Base-by-base conservation (phyloP, 2,329 filamentous ascomycete genomes). In the Xylaria sp. region DNA sequence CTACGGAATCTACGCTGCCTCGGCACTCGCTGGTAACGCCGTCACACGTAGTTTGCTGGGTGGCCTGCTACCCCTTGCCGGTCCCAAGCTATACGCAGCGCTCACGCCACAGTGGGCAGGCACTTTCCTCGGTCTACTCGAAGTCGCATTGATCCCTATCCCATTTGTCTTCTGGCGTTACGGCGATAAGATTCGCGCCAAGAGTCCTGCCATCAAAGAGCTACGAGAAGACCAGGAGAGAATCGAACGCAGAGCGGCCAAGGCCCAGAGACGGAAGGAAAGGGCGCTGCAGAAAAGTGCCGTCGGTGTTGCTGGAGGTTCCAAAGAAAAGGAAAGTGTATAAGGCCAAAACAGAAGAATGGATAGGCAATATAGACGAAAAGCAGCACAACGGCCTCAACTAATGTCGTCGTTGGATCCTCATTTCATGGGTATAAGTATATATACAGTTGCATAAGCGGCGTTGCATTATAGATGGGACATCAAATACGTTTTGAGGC, bases 1-100 rank as follows among this genome's bases (percentile, higher is more conserved):
- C 6, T 96, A 96, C 69, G 89, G 89, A 3, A 90, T 95, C 69
- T 96, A 93, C 73, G 88, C 92, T 1, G 92, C 92, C 0, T 91
- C 87, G 2, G 92, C 92, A 0, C 80, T 96, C 35, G 92, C 92
- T 0, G 90, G 91, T 0, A 96, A 95, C 69, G 86, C 90, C 0
- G 89, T 96, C 2, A 82, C 92, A 15, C 82, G 92, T 35, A 89
- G 86, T 60, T 74, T 90, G 6, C 81, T 94, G 57, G 92, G 92
- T n/a, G 92, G 89, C n/a, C 84, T 87, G 0, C 78, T 96, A 11
- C 92, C 92, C 0, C 80, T 96, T 0, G 90, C 90, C 2, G 92
- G 91, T 0, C 84, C 90, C 0, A 81, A 83, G 23, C 88, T 96
- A 85, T 96, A 94, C 73, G 72, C 73, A 1, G 79, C 80, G 0